These are phyloP conservation scores for Trichoderma hamatum DNA, from an alignment of 2,329 filamentous ascomycete species.

Conservation along the genomic window DNA sequence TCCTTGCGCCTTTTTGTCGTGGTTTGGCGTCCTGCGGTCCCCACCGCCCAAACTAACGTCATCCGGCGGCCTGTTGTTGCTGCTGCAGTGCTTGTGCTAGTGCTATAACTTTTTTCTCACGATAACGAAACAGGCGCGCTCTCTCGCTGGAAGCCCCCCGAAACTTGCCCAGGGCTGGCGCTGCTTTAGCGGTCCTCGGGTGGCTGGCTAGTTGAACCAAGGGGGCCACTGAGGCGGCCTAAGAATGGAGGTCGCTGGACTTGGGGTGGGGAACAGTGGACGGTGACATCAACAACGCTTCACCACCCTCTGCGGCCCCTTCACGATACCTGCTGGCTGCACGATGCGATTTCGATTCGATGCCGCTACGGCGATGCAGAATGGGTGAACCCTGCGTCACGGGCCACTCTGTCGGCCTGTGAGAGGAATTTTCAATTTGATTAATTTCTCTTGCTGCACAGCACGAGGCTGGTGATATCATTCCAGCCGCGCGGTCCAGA, in stretches of 20 bases:
- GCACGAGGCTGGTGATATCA: conserved; percentile 4
- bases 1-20: conserved; percentile 21
- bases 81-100: no score
- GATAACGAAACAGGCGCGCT: background rate
- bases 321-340: conserved; percentile 3
- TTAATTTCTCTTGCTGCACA: background rate
- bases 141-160: background rate
- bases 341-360: conserved; percentile 1
- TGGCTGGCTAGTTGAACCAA: background rate
- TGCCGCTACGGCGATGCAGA: background rate
- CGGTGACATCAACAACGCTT: conserved; percentile 25
- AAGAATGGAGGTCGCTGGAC: background rate
- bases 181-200: background rate
- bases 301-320: background rate
- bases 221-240: conserved; percentile 10
- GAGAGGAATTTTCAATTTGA: background rate
- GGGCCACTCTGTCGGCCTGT: background rate
- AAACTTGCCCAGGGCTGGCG: background rate
- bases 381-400: conserved; percentile 16
- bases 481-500: background rate
- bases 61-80: conserved; percentile 4
- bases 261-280: background rate
- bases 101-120: no score
- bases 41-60: conserved; percentile 18
- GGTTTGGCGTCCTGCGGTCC: background rate